Percentiles rank a stretch among this genome's conserved stretches.
Conservation (phyloP, 2,329 filamentous ascomycete species). For the Xylaria hypoxylon region DNA sequence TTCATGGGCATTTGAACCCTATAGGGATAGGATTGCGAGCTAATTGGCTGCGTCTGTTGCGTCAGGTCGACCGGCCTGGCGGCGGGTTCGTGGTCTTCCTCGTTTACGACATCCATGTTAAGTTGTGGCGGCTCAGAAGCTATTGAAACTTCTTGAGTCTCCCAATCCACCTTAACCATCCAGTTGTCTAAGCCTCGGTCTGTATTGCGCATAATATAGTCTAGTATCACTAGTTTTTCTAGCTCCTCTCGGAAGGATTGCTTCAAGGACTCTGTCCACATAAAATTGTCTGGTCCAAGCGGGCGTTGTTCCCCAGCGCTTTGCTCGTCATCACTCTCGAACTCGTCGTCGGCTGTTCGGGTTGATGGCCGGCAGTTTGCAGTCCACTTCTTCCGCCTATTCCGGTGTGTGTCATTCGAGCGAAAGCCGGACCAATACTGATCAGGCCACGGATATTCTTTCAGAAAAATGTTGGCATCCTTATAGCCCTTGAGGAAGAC, state of each 20-base stretch:
- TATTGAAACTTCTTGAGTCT: conserved; percentile 84
- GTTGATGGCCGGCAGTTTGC: conserved; percentile 80
- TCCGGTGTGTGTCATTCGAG: conserved; percentile 73
- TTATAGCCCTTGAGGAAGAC: conserved; percentile 97
- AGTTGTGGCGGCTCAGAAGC: conserved; percentile 81
- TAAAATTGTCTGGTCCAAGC: conserved; percentile 68
- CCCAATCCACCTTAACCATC: conserved; percentile 98
- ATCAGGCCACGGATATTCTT: conserved; percentile 97
- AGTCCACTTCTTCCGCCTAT: conserved; percentile 79
- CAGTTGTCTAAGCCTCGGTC: conserved; percentile 97
- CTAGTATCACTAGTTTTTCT: conserved; percentile 95
- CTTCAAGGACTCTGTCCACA: conserved; percentile 90
- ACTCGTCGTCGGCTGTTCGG: conserved; percentile 53
- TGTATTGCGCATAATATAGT: conserved; percentile 99
- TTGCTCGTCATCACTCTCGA: conserved; percentile 65
- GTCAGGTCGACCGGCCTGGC: conserved; percentile 70
- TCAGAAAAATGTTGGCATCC: conserved; percentile 93
- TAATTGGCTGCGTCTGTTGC: conserved; percentile 55
- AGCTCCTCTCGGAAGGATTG: conserved; percentile 94
- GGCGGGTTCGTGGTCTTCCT: conserved; percentile 62
- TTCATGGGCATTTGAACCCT: conserved; percentile 86
- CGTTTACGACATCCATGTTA: conserved; percentile 66
- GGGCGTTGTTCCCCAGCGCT: conserved; percentile 52
- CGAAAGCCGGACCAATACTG: conserved; percentile 80
- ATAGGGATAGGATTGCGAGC: conserved; percentile 72